Conservation (phyloP, 306 rosid species). For the Acacia confusa region DNA sequence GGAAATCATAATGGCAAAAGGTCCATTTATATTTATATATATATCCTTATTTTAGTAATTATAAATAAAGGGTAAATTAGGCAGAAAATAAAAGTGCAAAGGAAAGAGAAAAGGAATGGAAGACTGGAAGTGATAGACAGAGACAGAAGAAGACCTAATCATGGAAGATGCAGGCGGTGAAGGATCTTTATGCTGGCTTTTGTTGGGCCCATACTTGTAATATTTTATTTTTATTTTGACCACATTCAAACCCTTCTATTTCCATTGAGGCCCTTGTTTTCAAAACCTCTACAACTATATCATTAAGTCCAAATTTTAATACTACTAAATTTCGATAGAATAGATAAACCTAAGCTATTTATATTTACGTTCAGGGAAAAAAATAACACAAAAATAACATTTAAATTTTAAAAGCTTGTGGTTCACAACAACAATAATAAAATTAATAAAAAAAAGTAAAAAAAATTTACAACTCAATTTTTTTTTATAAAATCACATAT, state of each 20-base stretch:
- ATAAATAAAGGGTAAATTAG: background rate
- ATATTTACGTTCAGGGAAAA: no score
- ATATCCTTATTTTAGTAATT: background rate
- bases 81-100: background rate
- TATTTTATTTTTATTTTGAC: background rate
- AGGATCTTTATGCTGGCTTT: constrained; percentile 24
- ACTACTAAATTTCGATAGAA: no score
- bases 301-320: no score
- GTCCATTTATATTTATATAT: background rate
- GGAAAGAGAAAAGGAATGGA: background rate
- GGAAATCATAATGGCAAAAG: background rate
- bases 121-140: background rate
- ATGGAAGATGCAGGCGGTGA: background rate
- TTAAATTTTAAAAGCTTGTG: no score
- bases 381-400: no score
- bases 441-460: no score
- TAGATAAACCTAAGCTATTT: no score
- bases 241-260: background rate
- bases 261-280: background rate
- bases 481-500: no score
- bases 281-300: no score
- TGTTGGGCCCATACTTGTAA: background rate
- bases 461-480: no score
- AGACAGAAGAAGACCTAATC: background rate
- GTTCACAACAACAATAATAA: no score